Base-by-base conservation (phyloP, 2,329 filamentous ascomycete species). In the Aschersonia sp. region DNA sequence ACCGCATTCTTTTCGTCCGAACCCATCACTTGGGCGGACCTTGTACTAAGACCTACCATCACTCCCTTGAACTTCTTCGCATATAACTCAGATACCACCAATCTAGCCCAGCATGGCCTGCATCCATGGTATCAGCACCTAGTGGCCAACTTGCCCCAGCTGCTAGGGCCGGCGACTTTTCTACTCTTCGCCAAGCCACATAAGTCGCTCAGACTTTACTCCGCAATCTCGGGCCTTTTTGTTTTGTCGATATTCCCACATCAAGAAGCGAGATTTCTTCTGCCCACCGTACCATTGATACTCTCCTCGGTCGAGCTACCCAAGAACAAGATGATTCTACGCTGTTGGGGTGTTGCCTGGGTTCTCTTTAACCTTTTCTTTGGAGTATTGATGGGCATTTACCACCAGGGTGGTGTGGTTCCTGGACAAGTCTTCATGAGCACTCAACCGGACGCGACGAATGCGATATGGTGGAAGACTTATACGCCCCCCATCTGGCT, bases 381-480 rank as follows among this genome's bases (percentile, higher is more conserved):
- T 4, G 85, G 83, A 4, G 58, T 82, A 0, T 61, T 90, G 44
- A 88, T 89, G 82, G 85, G 85, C n/a, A 68, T 78, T 4, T 90
- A 87, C 58, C 85, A 90, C 61, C 85, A 90, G 64, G 85, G 83
- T 31, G 85, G 85, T 42, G 77, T 89, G 30, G 73, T 90, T 1
- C 83, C 85, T 0, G 79, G 78, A 6, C 85, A 90, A 57, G 78
- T 84, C 1, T 86, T 86, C 59, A 71, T 90, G 58, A 83, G 79
- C 57, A 76, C 76, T 47, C 80, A 85, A 53, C 72, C 77, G 5
- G 81, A 83, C 52, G 78, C 83, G 7, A 80, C 79, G 2, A 73
- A 82, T 35, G 82, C 81, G 4, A 71, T 85, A 46, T 90, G 85
- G 85, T 90, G 85, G 85, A 89, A 88, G 62, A 89, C 85, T 1